phyloP scores from a whole-genome alignment of 306 rosid species.

The Datisca glomerata region DNA sequence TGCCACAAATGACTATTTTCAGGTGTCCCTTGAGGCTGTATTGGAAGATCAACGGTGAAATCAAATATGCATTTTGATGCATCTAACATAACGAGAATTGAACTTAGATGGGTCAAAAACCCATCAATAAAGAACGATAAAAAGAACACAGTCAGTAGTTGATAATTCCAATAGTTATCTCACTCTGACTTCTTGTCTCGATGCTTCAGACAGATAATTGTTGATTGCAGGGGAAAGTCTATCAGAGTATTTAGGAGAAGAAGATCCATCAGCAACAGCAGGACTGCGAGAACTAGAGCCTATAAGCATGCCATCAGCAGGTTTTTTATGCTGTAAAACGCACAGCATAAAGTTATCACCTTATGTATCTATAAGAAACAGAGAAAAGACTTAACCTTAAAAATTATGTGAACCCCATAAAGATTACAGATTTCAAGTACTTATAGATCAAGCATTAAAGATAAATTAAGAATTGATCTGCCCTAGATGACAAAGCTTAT shows the following conservation, averaged over 20 bases:
- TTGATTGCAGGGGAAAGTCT: conserved; percentile 93
- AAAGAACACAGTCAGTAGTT: neutral
- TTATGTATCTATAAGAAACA: neutral
- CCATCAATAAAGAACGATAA: neutral
- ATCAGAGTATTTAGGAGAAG: conserved; percentile 94
- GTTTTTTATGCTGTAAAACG: conserved; percentile 86
- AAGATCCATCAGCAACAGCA: conserved; percentile 77
- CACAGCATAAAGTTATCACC: neutral
- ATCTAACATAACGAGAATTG: neutral
- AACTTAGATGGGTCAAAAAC: conserved; percentile 6
- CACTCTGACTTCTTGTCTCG: conserved; percentile 96
- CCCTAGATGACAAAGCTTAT: no score
- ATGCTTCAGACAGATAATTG: conserved; percentile 94
- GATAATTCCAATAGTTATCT: conserved; percentile 24
- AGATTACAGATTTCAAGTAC: no score
- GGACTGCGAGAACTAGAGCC: conserved; percentile 94
- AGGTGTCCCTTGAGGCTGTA: conserved; percentile 97
- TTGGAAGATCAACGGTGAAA: neutral
- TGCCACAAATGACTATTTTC: conserved; percentile 91
- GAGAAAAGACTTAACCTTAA: no score
- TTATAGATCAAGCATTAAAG: no score
- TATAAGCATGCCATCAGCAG: conserved; percentile 82
- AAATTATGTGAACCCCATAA: no score
- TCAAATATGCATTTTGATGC: neutral
- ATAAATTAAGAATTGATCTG: no score